These are phyloP conservation scores for Neopestalotiopsis rosae DNA, from an alignment of 2,329 filamentous ascomycete species.

Conservation along the genomic window DNA sequence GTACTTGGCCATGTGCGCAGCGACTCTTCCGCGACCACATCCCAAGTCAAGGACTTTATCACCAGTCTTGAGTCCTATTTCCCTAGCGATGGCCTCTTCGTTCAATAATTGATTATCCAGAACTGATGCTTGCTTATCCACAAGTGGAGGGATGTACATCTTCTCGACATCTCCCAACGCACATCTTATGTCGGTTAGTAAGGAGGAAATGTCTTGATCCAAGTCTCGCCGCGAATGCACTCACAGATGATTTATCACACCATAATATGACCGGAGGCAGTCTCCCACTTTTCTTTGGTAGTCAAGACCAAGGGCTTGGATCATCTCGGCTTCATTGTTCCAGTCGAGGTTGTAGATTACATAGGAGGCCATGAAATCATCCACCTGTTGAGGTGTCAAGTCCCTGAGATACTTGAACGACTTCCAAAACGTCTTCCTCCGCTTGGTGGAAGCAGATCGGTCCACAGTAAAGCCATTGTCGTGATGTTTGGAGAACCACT, in stretches of 20 bases:
- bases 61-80: constrained; percentile 50
- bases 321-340: constrained; percentile 55
- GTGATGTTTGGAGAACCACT: constrained; percentile 21
- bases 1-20: constrained; percentile 56
- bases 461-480: constrained; percentile 36
- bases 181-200: constrained; percentile 28
- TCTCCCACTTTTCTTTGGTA: constrained; percentile 57
- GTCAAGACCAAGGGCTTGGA: constrained; percentile 50
- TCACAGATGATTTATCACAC: constrained; percentile 57
- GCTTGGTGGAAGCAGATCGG: constrained; percentile 51
- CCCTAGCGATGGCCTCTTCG: constrained; percentile 54
- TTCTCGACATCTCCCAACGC: constrained; percentile 61
- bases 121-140: constrained; percentile 55
- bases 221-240: background rate
- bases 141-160: constrained; percentile 61
- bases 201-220: background rate
- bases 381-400: constrained; percentile 54
- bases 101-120: constrained; percentile 58
- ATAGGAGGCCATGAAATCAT: constrained; percentile 62
- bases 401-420: constrained; percentile 56
- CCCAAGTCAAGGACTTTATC: constrained; percentile 56
- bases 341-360: constrained; percentile 62
- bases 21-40: constrained; percentile 58
- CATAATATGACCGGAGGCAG: constrained; percentile 57
- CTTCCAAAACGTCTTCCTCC: constrained; percentile 54